phyloP scores from a whole-genome alignment of 805 yeast genomes.

The Candida succiphila region DNA sequence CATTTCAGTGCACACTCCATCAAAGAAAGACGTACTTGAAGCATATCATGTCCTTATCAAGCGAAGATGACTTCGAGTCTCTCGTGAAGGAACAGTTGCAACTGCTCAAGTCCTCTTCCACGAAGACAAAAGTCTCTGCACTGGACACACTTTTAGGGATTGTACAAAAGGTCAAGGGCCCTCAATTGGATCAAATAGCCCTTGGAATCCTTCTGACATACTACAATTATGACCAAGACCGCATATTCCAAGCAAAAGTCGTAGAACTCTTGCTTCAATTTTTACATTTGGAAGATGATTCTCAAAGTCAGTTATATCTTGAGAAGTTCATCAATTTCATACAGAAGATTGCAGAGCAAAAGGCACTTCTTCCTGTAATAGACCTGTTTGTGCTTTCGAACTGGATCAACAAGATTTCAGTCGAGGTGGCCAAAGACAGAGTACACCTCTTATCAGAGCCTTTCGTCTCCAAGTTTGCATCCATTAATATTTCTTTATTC shows the following conservation, averaged over 20 bases:
- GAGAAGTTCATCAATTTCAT: conserved; percentile 30
- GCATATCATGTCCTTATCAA: too few species aligned
- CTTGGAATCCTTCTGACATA: conserved; percentile 35
- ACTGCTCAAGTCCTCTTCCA: too few species aligned
- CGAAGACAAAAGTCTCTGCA: too few species aligned
- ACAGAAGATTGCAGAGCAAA: conserved; percentile 17
- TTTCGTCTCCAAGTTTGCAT: conserved; percentile 12
- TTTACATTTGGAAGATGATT: conserved; percentile 13
- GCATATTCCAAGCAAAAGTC: conserved; percentile 34
- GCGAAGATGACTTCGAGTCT: too few species aligned
- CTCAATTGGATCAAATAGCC: conserved; percentile 21
- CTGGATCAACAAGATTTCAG: conserved; percentile 39
- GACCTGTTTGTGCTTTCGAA: conserved; percentile 48
- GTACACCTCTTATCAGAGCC: conserved; percentile 14
- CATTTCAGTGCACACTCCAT: too few species aligned
- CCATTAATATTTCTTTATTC: conserved; percentile 28
- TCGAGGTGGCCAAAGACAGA: conserved; percentile 13
- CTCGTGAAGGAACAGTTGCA: too few species aligned
- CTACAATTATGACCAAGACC: conserved; percentile 37
- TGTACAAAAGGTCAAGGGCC: too few species aligned
- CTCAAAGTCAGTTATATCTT: conserved; percentile 14
- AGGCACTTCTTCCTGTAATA: conserved; percentile 41
- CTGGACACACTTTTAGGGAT: too few species aligned
- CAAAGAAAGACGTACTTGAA: too few species aligned
- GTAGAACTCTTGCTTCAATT: conserved; percentile 16